These are phyloP conservation scores for Neoboletus subvelutipes DNA, from an alignment of 768 basidiomycete species.

Conservation along the genomic window DNA sequence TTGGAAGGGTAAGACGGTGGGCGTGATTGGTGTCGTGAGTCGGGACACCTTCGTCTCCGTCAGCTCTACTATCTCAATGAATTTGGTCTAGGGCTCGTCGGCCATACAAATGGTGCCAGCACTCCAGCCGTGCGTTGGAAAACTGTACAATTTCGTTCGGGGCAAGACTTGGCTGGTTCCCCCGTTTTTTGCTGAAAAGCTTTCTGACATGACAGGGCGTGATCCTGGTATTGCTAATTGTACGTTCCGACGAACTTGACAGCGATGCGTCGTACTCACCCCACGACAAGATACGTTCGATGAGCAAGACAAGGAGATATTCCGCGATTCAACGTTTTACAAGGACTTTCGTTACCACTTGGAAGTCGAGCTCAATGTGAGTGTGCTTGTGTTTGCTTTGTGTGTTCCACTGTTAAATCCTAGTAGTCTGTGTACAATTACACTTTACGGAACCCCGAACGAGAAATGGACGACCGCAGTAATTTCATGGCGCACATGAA, in stretches of 20 bases:
- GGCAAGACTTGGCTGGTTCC: slow-evolving; percentile 58
- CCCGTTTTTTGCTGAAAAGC: slow-evolving; percentile 41
- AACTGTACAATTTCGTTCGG: slow-evolving; percentile 55
- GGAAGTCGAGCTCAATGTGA: slow-evolving; percentile 46
- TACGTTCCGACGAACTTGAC: slow-evolving; percentile 14
- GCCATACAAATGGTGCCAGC: slow-evolving; percentile 61
- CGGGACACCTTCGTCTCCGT: not conserved
- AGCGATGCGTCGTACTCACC: not conserved
- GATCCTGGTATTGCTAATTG: slow-evolving; percentile 42
- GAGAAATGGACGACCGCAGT: slow-evolving; percentile 31
- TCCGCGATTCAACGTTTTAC: slow-evolving; percentile 50
- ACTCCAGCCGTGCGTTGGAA: slow-evolving; percentile 50
- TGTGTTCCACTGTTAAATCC: not conserved
- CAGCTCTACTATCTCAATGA: not conserved
- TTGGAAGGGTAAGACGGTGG: slow-evolving; percentile 55
- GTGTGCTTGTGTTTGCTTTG: not conserved
- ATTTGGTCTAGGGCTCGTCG: slow-evolving; percentile 51
- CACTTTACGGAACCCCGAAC: slow-evolving; percentile 40
- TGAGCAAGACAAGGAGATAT: slow-evolving; percentile 48
- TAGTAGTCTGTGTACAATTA: slow-evolving; percentile 35
- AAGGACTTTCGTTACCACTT: slow-evolving; percentile 47
- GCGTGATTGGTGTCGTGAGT: slow-evolving; percentile 57
- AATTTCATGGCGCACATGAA: slow-evolving; percentile 48
- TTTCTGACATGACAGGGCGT: slow-evolving; percentile 40
- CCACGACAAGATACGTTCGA: slow-evolving; percentile 36